Evolutionary conservation across 257 asterid species (phyloP), one percentile per base, ranked within the genome.

Genomic region (Solanum sitiens): DNA sequence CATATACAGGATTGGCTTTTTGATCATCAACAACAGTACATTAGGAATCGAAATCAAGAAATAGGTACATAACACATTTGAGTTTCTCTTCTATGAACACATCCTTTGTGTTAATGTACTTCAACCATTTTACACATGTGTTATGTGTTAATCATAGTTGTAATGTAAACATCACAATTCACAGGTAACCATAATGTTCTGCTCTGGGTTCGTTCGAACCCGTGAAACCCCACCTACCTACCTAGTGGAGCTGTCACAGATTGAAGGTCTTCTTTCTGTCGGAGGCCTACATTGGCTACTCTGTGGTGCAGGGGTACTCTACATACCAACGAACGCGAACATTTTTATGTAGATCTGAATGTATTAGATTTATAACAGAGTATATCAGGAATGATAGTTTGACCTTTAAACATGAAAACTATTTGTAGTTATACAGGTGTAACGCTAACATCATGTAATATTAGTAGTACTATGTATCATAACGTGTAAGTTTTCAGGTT

Each of bases 181-280:
- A 15, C 40, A 14, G 75, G 23, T 30, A 70, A 30, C 39, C 75
- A 7, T 70, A 70, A 70, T 68, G 39, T 68, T 68, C 39, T 27
- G 21, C 75, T 13, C 39, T 6, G 7, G 39, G 0, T 37, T 37
- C 39, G 1, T 37, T 7, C 6, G 39, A 37, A 37, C 7, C 39
- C 6, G 39, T 37, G 39, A 37, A 37, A 1, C 39, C 39, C 39
- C 7, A 37, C 39, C 39, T 37, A 37, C 39, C 39, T 37, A 37
- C 7, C 7, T 37, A 5, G 39, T 37, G 98, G 97, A 93, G 89
- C 14, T 92, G 95, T 21, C 91, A 85, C 76, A 92, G 95, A 56
- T 37, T 95, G 85, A 95, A 94, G 95, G 96, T 87, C 91, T 93
- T 68, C 96, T 93, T 67, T 67, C 20, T 12, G 11, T 67, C 1